These are phyloP conservation scores for Schoenoplectus triqueter DNA, from an alignment of 202 grass and related monocot genomes.

Conservation along the genomic window DNA sequence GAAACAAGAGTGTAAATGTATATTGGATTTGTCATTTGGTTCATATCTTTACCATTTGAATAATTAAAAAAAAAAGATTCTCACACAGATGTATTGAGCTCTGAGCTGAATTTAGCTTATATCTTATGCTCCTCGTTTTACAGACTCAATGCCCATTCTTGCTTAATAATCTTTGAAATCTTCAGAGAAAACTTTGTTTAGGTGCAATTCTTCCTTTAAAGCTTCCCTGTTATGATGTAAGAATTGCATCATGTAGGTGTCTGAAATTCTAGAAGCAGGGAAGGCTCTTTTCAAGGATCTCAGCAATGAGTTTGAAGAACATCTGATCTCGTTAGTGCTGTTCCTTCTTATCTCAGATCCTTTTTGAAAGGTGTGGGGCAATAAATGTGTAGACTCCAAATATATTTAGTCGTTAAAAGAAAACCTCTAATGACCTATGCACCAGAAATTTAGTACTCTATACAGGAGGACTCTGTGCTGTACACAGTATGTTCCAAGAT, in stretches of 20 bases:
- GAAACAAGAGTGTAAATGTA: neutral
- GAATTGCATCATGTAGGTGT: conserved; percentile 49
- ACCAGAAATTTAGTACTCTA: neutral
- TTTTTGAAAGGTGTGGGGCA: neutral
- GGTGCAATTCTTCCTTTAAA: neutral
- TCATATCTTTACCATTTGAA: neutral
- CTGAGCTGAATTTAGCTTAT: neutral
- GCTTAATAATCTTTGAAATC: neutral
- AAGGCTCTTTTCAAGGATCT: conserved; percentile 83
- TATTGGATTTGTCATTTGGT: neutral
- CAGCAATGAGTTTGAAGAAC: conserved; percentile 78
- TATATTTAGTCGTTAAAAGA: neutral
- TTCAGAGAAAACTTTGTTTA: neutral
- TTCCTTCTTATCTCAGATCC: neutral
- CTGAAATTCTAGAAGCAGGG: conserved; percentile 75
- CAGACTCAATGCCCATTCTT: neutral
- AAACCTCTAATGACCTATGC: neutral
- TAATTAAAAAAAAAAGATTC: neutral
- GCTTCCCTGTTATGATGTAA: neutral
- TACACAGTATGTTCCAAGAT: neutral
- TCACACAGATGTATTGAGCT: neutral
- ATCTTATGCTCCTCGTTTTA: neutral
- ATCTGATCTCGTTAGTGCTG: conserved; percentile 63
- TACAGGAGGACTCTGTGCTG: neutral
- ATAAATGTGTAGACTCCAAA: neutral